Conservation (phyloP, 345 rosid genomes). For the Pistacia vera region DNA sequence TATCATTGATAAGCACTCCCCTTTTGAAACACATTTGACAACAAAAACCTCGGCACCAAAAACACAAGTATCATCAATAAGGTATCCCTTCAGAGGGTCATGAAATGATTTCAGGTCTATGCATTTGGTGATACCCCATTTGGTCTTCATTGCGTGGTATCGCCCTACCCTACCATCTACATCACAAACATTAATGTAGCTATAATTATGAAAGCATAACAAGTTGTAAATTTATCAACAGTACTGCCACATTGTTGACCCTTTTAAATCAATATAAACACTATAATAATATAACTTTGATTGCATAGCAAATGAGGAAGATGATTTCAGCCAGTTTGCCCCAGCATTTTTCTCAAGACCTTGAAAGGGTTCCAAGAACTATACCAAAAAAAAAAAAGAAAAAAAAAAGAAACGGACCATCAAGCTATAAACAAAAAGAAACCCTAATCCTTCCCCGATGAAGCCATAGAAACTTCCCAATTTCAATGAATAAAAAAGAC, state of each 20-base stretch:
- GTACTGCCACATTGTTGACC: no score
- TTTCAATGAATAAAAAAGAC: neutral
- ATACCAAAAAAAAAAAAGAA: no score
- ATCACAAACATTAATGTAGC: constrained; percentile 21
- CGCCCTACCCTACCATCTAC: neutral
- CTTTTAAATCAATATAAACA: no score
- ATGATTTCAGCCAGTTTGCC: no score
- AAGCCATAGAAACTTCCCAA: neutral
- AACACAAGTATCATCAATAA: neutral
- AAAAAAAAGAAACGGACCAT: no score
- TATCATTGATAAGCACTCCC: neutral
- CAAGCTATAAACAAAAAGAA: neutral
- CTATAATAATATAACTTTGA: no score
- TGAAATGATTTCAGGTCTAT: neutral
- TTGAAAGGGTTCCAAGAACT: no score
- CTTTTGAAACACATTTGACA: neutral
- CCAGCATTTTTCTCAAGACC: no score
- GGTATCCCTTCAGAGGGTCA: neutral
- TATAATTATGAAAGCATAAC: no score
- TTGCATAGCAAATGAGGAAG: no score
- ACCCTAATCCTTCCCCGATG: neutral
- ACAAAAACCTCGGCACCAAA: neutral
- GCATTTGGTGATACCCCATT: neutral
- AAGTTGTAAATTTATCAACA: no score
- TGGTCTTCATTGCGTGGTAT: neutral